phyloP scores from a whole-genome alignment of 2,329 filamentous ascomycete species.

The Mollisiaceae sp. region DNA sequence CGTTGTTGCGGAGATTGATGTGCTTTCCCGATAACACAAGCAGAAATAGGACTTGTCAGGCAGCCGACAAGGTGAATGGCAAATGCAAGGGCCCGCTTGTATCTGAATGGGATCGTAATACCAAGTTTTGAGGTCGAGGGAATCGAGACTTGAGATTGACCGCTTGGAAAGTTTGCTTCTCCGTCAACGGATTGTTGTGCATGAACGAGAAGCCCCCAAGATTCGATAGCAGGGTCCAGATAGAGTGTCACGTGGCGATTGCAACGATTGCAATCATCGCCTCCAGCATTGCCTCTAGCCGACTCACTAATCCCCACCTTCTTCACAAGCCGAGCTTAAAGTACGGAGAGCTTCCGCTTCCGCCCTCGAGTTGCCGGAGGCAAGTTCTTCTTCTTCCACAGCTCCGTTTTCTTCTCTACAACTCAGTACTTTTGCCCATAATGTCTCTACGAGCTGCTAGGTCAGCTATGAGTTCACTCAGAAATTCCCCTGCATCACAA shows the following conservation, averaged over 20 bases:
- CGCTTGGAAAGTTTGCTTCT: not conserved
- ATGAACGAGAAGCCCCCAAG: slow-evolving; percentile 16
- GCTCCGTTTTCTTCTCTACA: slow-evolving; percentile 7
- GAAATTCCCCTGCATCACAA: slow-evolving; percentile 31
- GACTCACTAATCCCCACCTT: not conserved
- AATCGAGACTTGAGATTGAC: slow-evolving; percentile 9
- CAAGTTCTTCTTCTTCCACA: not conserved
- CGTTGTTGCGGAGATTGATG: slow-evolving; percentile 25
- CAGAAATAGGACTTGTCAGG: not conserved
- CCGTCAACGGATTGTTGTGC: slow-evolving; percentile 6
- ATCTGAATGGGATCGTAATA: not conserved
- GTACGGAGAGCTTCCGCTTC: slow-evolving; percentile 7
- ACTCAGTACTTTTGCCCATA: slow-evolving; percentile 27
- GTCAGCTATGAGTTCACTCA: slow-evolving; percentile 35
- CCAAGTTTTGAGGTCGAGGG: not conserved
- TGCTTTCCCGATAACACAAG: slow-evolving; percentile 22
- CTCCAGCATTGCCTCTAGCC: too few relatives aligned
- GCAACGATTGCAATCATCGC: too few relatives aligned
- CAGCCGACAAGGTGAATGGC: slow-evolving; percentile 5
- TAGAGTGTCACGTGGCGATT: slow-evolving; percentile 22
- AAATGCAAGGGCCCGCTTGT: slow-evolving; percentile 1
- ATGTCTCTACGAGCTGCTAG: slow-evolving; percentile 40
- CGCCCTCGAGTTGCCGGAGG: slow-evolving; percentile 4
- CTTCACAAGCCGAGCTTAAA: slow-evolving; percentile 20
- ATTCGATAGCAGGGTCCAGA: slow-evolving; percentile 3